These are phyloP conservation scores for Phytophthora macrochlamydospora DNA, from an alignment of 352 stramenopile genomes.

Conservation along the genomic window DNA sequence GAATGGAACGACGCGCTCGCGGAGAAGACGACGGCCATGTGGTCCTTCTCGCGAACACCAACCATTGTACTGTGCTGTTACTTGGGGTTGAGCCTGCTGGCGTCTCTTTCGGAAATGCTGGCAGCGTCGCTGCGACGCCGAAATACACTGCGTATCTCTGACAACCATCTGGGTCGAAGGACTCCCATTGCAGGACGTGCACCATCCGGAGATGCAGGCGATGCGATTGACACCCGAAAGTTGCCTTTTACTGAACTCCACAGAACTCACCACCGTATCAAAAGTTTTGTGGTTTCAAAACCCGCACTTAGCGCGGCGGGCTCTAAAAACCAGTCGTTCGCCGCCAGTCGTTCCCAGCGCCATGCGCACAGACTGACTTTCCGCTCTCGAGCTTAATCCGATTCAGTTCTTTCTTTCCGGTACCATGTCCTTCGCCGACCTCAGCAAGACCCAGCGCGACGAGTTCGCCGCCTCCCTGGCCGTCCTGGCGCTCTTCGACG, in stretches of 20 bases:
- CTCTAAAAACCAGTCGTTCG: too few relatives aligned
- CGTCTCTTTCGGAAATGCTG: conserved; percentile 3
- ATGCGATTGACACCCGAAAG: background rate
- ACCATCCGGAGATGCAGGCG: too few relatives aligned
- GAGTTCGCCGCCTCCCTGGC: conserved; percentile 86
- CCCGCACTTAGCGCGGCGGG: too few relatives aligned
- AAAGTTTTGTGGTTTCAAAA: background rate
- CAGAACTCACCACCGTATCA: background rate
- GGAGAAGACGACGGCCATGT: conserved; percentile 12
- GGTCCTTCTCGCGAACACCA: conserved; percentile 20
- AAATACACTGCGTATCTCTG: background rate
- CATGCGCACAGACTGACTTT: conserved; percentile 68
- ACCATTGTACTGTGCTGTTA: conserved; percentile 13
- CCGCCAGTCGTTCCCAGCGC: conserved; percentile 73
- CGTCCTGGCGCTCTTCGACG: conserved; percentile 80
- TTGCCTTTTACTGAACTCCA: background rate
- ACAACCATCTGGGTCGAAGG: background rate
- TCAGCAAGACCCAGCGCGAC: conserved; percentile 84
- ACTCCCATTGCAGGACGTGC: background rate
- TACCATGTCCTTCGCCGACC: conserved; percentile 85
- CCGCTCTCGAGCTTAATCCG: conserved; percentile 82
- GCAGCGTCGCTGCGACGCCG: background rate
- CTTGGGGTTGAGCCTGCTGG: conserved; percentile 22
- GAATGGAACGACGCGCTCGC: conserved; percentile 21
- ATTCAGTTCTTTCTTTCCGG: conserved; percentile 83